Evolutionary conservation across 768 basidiomycete genomes (phyloP).

Genomic region (Tylopilus sp.): DNA sequence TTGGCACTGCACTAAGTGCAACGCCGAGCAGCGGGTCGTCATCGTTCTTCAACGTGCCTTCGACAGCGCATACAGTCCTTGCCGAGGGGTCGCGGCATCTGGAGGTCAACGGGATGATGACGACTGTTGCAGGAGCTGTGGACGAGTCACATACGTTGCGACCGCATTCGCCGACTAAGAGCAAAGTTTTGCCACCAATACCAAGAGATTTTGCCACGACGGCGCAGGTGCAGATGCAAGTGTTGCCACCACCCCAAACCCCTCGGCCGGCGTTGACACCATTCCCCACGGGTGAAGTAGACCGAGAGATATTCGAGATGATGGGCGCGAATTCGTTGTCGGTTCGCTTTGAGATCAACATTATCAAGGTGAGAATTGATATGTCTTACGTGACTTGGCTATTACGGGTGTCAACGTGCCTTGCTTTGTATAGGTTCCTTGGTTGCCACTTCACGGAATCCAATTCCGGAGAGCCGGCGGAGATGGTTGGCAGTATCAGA

Average conservation of each 20-base stretch:
- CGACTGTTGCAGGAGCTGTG: slow-evolving; percentile 18
- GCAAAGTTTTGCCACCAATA: slow-evolving; percentile 74
- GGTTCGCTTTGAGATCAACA: slow-evolving; percentile 94
- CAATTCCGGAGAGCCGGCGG: slow-evolving; percentile 91
- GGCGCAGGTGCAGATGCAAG: slow-evolving; percentile 11
- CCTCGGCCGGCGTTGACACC: slow-evolving; percentile 43
- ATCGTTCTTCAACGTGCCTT: slow-evolving; percentile 81
- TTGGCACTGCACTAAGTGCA: slow-evolving; percentile 50
- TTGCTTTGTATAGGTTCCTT: slow-evolving; percentile 64
- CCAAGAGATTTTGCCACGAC: slow-evolving; percentile 60
- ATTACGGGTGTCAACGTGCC: not conserved
- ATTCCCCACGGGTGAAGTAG: slow-evolving; percentile 63
- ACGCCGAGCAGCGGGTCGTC: slow-evolving; percentile 76
- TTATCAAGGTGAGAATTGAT: slow-evolving; percentile 76
- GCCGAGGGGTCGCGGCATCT: slow-evolving; percentile 33
- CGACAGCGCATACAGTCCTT: slow-evolving; percentile 43
- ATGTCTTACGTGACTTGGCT: not conserved
- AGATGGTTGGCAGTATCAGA: slow-evolving; percentile 96
- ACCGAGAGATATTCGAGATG: slow-evolving; percentile 65
- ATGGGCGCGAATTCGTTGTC: slow-evolving; percentile 76
- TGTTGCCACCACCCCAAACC: slow-evolving; percentile 24
- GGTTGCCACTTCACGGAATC: slow-evolving; percentile 89
- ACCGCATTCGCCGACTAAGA: slow-evolving; percentile 50
- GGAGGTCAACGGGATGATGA: slow-evolving; percentile 23
- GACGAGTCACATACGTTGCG: slow-evolving; percentile 34